Conservation (phyloP, 2,329 filamentous ascomycete genomes). For the Shiraia bambusicola region DNA sequence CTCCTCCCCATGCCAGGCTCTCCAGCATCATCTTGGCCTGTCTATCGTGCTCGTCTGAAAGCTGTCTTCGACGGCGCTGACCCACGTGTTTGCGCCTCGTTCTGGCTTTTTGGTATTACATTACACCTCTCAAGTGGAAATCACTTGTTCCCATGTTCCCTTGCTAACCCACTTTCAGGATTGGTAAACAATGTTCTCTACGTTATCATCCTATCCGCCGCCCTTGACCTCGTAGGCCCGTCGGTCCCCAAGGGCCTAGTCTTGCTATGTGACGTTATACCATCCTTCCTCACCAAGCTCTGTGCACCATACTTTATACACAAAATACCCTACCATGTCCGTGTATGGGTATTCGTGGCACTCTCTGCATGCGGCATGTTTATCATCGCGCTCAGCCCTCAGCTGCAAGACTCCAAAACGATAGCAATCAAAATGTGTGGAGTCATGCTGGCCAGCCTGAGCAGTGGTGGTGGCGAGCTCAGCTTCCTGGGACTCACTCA, state of each 20-base stretch:
- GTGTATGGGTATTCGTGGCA: slow-evolving; percentile 72
- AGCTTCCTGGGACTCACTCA: slow-evolving; percentile 91
- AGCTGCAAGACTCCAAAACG: slow-evolving; percentile 57
- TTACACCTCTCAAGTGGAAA: no score
- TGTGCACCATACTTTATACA: slow-evolving; percentile 94
- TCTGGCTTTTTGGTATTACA: slow-evolving; percentile 94
- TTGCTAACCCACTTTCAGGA: slow-evolving; percentile 51
- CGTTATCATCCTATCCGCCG: slow-evolving; percentile 92
- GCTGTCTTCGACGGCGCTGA: slow-evolving; percentile 68
- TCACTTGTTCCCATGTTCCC: not conserved
- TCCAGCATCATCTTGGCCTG: slow-evolving; percentile 69
- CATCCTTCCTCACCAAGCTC: slow-evolving; percentile 85
- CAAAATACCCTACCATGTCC: slow-evolving; percentile 73
- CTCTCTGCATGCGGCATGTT: slow-evolving; percentile 86
- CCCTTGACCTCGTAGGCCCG: slow-evolving; percentile 90
- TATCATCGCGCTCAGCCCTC: slow-evolving; percentile 77
- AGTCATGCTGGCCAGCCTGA: slow-evolving; percentile 80
- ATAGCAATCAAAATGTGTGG: slow-evolving; percentile 77
- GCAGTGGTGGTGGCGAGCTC: slow-evolving; percentile 83
- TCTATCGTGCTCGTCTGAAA: slow-evolving; percentile 67
- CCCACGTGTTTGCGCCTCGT: slow-evolving; percentile 72
- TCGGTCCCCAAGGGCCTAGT: slow-evolving; percentile 86
- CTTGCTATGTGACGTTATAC: slow-evolving; percentile 87
- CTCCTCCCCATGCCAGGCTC: slow-evolving; percentile 59
- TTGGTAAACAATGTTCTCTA: slow-evolving; percentile 98